Evolutionary conservation across 2,329 filamentous ascomycete species (phyloP), one percentile per base, ranked within the genome.

Genomic region (Colletotrichum liriopes): DNA sequence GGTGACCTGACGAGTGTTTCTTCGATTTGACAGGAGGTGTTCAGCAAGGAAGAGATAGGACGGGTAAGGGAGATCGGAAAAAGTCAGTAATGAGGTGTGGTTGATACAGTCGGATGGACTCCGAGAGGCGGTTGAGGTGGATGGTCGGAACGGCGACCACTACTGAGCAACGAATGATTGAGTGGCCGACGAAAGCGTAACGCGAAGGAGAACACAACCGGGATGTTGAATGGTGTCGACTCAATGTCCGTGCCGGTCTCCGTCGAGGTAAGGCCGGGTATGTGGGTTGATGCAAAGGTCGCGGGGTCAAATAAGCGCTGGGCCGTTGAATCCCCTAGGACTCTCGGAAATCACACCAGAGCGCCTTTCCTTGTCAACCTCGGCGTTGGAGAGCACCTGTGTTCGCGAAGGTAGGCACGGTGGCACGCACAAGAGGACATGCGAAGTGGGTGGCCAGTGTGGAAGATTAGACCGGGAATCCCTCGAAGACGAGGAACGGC

Each of bases 11-110:
- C 45, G 52, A 58, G 58, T 37, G 65, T 64, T 72, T 64, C 43
- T 26, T 58, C 63, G 26, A 55, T 23, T 64, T 72, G 65, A 69
- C 65, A 69, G 59, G 45, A 72, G 58, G 26, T 59, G 58, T 55
- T 26, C 35, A 26, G 45, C 65, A 69, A 55, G 65, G 69, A 59
- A 64, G n/a, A 52, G 51, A 49, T 47, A 54, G 39, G 52, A 64
- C 52, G 65, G 65, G 52, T 45, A 47, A 66, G 16, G 45, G 43
- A 60, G 45, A 67, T 61, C 68, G 64, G 37, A 69, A 54, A 54
- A 60, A 59, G 58, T 39, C 45, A 67, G 56, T 37, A n/a, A 18
- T 20, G 23, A 63, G 20, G 65, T 69, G 32, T 55, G 58, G 58
- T 49, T 43, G 51, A 39, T 41, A 35, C 32, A 51, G 67, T 58